These are phyloP conservation scores for Fereydounia khargensis DNA, from an alignment of 1,284 basidiomycete genomes.

Conservation along the genomic window DNA sequence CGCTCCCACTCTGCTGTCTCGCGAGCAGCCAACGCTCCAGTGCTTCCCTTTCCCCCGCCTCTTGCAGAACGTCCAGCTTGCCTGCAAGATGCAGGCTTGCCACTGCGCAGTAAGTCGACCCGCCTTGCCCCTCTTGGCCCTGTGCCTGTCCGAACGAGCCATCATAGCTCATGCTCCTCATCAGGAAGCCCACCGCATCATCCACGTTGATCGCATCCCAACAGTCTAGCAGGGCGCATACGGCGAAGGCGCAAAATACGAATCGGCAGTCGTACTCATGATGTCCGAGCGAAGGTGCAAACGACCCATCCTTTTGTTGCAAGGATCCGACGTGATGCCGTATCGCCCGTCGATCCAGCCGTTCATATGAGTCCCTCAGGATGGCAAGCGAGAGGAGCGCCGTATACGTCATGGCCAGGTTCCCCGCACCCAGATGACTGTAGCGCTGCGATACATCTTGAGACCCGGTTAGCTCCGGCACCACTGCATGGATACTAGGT, in stretches of 20 bases:
- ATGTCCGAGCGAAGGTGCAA: slow-evolving; percentile 1
- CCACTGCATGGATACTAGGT: not conserved
- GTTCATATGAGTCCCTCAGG: slow-evolving; percentile 36
- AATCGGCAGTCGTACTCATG: slow-evolving; percentile 79
- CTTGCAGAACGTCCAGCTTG: slow-evolving; percentile 4
- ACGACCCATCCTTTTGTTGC: slow-evolving; percentile 42
- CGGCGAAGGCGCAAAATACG: slow-evolving; percentile 81
- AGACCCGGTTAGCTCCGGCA: not conserved
- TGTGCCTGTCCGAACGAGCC: slow-evolving; percentile 85
- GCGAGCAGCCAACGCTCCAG: slow-evolving; percentile 12
- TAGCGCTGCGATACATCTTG: not conserved
- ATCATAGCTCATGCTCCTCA: slow-evolving; percentile 72
- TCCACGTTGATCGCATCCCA: slow-evolving; percentile 72
- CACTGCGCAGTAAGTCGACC: slow-evolving; percentile 87
- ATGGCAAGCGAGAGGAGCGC: slow-evolving; percentile 45
- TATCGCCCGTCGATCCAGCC: slow-evolving; percentile 27
- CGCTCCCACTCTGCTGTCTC: slow-evolving; percentile 9
- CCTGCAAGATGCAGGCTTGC: slow-evolving; percentile 68
- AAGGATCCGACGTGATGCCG: slow-evolving; percentile 9
- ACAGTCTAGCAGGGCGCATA: slow-evolving; percentile 73
- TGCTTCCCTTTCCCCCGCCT: not conserved
- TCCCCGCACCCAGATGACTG: not conserved
- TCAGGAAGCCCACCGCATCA: slow-evolving; percentile 67
- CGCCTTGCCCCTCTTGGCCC: slow-evolving; percentile 83
- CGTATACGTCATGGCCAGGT: slow-evolving; percentile 51